These are phyloP conservation scores for Gastrodia elata DNA, from an alignment of 106 monocot genomes.

Conservation along the genomic window DNA sequence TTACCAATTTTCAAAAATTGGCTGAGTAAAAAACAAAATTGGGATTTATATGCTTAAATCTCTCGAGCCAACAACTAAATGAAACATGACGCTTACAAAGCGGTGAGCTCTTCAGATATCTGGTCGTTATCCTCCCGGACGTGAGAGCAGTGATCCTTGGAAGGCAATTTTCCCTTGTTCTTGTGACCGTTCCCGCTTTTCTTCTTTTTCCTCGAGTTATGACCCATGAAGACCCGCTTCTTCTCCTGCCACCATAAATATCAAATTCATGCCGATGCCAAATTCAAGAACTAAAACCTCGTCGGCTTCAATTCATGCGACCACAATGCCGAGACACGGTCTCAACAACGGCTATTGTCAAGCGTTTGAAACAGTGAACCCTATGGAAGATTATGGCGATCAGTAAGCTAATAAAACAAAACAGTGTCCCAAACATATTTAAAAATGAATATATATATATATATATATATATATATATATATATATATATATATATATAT, in stretches of 20 bases:
- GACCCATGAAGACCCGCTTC: conserved; percentile 34
- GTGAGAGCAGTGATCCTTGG: conserved; percentile 43
- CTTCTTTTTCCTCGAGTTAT: conserved; percentile 76
- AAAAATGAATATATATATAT: no score
- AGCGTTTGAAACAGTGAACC: background rate
- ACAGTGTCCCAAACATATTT: no score
- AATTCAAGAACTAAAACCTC: background rate
- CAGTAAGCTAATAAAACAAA: no score
- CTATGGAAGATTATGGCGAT: background rate
- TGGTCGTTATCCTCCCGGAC: conserved; percentile 39
- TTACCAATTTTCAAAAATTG: no score
- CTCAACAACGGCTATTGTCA: background rate
- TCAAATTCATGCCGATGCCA: background rate
- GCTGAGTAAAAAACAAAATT: background rate
- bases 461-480: no score
- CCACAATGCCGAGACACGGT: background rate
- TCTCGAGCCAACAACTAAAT: no score
- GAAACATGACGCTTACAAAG: conserved; percentile 37
- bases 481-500: no score
- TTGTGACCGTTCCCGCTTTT: conserved; percentile 35
- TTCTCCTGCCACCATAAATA: background rate
- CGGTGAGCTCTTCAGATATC: conserved; percentile 71
- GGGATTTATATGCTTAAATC: no score
- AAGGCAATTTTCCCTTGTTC: conserved; percentile 33
- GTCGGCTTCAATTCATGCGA: background rate